Evolutionary conservation across 2,329 filamentous ascomycete species (phyloP).

Genomic region (Blastomyces parvus): DNA sequence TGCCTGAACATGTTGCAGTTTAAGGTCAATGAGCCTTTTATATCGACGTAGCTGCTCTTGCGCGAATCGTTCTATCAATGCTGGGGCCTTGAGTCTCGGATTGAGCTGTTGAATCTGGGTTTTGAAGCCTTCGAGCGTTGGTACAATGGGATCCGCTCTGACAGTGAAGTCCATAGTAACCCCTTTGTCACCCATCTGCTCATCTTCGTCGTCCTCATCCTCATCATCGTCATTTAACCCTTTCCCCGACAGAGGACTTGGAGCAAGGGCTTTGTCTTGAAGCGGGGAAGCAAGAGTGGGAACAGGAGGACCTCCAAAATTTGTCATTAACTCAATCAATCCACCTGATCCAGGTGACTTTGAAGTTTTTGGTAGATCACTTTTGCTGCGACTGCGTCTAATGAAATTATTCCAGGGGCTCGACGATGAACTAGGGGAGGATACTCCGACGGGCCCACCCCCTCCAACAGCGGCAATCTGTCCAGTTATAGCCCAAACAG

Average conservation of each 20-base stretch:
- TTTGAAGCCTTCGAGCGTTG: constrained; percentile 67
- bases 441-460: constrained; percentile 50
- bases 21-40: constrained; percentile 61
- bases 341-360: constrained; percentile 30
- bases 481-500: constrained; percentile 38
- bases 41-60: constrained; percentile 72
- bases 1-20: constrained; percentile 58
- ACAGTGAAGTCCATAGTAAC: constrained; percentile 54
- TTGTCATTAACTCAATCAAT: constrained; percentile 47
- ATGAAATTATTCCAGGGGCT: constrained; percentile 40
- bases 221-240: constrained; percentile 31
- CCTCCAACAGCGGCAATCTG: constrained; percentile 38
- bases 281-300: constrained; percentile 44
- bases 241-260: constrained; percentile 16
- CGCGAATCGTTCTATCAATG: constrained; percentile 70
- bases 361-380: constrained; percentile 42
- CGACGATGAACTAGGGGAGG: constrained; percentile 30
- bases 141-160: constrained; percentile 57
- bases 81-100: constrained; percentile 51
- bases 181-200: constrained; percentile 48
- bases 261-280: constrained; percentile 21
- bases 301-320: constrained; percentile 50
- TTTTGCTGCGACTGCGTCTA: constrained; percentile 45
- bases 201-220: constrained; percentile 46
- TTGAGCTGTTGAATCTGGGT: constrained; percentile 65